These are phyloP conservation scores for Triglochin maritima DNA, from an alignment of 106 monocot genomes.

Conservation along the genomic window DNA sequence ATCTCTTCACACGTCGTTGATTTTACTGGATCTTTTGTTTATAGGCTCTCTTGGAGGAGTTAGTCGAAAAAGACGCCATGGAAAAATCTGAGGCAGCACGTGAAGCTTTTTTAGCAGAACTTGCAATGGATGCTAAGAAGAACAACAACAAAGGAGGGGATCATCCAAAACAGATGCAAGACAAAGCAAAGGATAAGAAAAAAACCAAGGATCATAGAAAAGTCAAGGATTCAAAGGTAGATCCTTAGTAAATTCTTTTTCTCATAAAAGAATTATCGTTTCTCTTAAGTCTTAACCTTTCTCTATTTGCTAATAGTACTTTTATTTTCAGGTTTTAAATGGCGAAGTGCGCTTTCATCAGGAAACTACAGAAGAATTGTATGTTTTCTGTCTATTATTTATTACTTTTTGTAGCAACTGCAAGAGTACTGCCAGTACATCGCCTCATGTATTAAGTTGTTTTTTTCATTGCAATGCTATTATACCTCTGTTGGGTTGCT, in stretches of 20 bases:
- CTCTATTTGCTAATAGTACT: not conserved
- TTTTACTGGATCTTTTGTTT: slow-evolving; percentile 2
- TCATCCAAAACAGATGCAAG: slow-evolving; percentile 39
- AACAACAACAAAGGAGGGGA: slow-evolving; percentile 36
- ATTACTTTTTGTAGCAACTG: not conserved
- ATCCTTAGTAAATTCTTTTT: not conserved
- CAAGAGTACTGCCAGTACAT: not conserved
- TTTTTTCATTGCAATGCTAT: too few species aligned
- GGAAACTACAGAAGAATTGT: slow-evolving; percentile 44
- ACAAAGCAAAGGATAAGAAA: slow-evolving; percentile 80
- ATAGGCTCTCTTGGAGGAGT: slow-evolving; percentile 60
- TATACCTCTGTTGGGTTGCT: too few species aligned
- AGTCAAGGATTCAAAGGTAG: slow-evolving; percentile 32
- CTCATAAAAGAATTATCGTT: not conserved
- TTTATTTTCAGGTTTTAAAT: slow-evolving; percentile 33
- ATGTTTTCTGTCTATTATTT: slow-evolving; percentile 19
- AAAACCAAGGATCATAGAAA: slow-evolving; percentile 66
- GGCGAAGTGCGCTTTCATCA: slow-evolving; percentile 21
- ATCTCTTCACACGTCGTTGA: not conserved
- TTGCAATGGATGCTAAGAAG: slow-evolving; percentile 65
- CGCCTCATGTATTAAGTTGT: not conserved
- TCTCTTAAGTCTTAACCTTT: too few species aligned
- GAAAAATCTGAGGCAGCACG: slow-evolving; percentile 89
- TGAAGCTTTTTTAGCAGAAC: slow-evolving; percentile 86
- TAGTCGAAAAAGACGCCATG: slow-evolving; percentile 85